phyloP scores from a whole-genome alignment of 495 filamentous ascomycete species.

The Oidiodendron maius region DNA sequence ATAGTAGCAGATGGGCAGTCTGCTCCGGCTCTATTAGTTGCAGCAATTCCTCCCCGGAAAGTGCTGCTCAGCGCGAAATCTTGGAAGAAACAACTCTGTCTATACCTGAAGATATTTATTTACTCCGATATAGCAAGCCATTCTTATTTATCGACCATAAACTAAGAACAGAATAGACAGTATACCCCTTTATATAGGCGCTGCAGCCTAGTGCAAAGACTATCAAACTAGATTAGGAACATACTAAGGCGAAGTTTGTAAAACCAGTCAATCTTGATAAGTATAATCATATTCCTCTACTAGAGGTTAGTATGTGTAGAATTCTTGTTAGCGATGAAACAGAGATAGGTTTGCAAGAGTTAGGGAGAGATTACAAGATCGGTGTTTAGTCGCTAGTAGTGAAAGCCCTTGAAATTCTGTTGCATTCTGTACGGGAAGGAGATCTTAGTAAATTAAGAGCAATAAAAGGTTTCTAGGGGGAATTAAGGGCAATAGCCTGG shows the following conservation, averaged over 20 bases:
- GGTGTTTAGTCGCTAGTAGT: slow-evolving; percentile 51
- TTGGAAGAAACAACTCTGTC: slow-evolving; percentile 55
- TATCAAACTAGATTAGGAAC: slow-evolving; percentile 59
- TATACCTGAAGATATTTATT: slow-evolving; percentile 32
- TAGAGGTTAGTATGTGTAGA: slow-evolving; percentile 48
- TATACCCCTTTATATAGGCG: slow-evolving; percentile 56
- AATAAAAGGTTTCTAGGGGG: slow-evolving; percentile 44
- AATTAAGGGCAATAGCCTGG: slow-evolving; percentile 52
- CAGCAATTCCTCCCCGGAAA: slow-evolving; percentile 40
- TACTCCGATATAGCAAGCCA: slow-evolving; percentile 52
- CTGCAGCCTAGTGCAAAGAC: slow-evolving; percentile 33
- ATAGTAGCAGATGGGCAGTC: slow-evolving; percentile 22
- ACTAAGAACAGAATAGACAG: slow-evolving; percentile 52
- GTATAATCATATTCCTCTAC: slow-evolving; percentile 47
- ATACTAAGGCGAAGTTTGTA: slow-evolving; percentile 51
- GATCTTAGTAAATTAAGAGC: slow-evolving; percentile 18
- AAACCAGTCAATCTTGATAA: slow-evolving; percentile 36
- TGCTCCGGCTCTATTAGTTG: slow-evolving; percentile 45
- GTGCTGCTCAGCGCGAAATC: slow-evolving; percentile 57
- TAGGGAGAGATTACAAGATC: slow-evolving; percentile 48
- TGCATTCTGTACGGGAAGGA: slow-evolving; percentile 30
- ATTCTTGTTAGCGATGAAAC: slow-evolving; percentile 48
- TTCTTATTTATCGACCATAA: slow-evolving; percentile 49
- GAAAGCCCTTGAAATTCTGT: slow-evolving; percentile 40
- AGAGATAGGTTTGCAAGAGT: slow-evolving; percentile 33